Percentiles rank a stretch among this genome's conserved stretches.
phyloP scores from a whole-genome alignment of 1,284 basidiomycete species.

The Anthracocystis panici-leucophaei region DNA sequence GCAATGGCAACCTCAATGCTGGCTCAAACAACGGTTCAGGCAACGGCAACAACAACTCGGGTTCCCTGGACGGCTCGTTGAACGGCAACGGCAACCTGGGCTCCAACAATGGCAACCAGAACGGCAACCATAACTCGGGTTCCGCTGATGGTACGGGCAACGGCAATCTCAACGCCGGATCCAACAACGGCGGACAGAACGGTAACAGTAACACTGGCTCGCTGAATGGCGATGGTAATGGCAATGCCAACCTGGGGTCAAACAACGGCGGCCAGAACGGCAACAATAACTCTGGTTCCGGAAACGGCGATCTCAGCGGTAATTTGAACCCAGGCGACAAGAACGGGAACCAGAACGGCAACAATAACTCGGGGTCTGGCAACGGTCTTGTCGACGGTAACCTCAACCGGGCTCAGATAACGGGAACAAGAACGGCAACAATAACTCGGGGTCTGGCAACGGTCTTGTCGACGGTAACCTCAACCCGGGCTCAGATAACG shows the following conservation, averaged over 20 bases:
- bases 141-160: background rate
- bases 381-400: slow-evolving; percentile 11
- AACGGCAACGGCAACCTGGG: slow-evolving; percentile 24
- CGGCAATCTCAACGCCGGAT: slow-evolving; percentile 6
- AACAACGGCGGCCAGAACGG: slow-evolving; percentile 15
- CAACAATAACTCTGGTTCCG: slow-evolving; percentile 10
- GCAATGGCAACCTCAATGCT: slow-evolving; percentile 13
- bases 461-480: slow-evolving; percentile 13
- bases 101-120: slow-evolving; percentile 26
- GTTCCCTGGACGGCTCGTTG: slow-evolving; percentile 13
- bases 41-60: slow-evolving; percentile 28
- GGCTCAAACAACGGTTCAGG: slow-evolving; percentile 17
- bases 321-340: slow-evolving; percentile 16
- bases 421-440: slow-evolving; percentile 21
- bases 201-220: slow-evolving; percentile 4
- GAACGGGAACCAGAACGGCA: slow-evolving; percentile 20
- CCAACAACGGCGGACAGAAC: slow-evolving; percentile 10
- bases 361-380: slow-evolving; percentile 10
- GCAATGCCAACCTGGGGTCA: background rate
- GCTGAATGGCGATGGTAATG: slow-evolving; percentile 1
- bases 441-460: slow-evolving; percentile 10
- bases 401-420: slow-evolving; percentile 15
- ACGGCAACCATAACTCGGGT: slow-evolving; percentile 23
- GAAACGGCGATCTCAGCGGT: slow-evolving; percentile 14
- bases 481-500: slow-evolving; percentile 16